These are phyloP conservation scores for Tympanopsis confertula DNA, from an alignment of 2,329 filamentous ascomycete species.

Conservation along the genomic window DNA sequence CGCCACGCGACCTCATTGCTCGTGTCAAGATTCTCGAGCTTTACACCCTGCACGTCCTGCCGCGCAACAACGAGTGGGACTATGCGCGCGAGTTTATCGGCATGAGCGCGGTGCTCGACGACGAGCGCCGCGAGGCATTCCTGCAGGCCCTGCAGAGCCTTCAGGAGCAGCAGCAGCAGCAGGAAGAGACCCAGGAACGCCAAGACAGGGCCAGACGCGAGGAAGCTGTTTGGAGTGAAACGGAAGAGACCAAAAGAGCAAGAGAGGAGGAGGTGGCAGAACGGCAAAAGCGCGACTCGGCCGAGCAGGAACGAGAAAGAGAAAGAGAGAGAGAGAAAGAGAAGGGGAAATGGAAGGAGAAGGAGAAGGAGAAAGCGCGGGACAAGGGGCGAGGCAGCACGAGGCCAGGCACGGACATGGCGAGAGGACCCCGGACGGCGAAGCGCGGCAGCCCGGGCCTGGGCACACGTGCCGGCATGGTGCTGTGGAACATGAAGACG, in stretches of 20 bases:
- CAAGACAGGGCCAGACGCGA: conserved; percentile 45
- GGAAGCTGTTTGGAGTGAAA: conserved; percentile 40
- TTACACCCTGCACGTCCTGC: conserved; percentile 89
- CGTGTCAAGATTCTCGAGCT: conserved; percentile 87
- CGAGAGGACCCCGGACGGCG: conserved; percentile 43
- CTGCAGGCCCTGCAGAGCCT: conserved; percentile 73
- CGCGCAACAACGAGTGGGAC: conserved; percentile 89
- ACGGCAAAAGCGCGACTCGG: too few species aligned
- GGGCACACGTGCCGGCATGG: conserved; percentile 18
- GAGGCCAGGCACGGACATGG: not conserved
- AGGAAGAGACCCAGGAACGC: conserved; percentile 50
- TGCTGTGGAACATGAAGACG: conserved; percentile 20
- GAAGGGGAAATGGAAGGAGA: conserved; percentile 38
- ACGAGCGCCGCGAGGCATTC: conserved; percentile 82
- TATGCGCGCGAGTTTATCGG: conserved; percentile 86
- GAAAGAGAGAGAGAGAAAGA: not conserved
- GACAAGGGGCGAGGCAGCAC: conserved; percentile 28
- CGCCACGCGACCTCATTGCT: conserved; percentile 71
- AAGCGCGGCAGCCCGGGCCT: conserved; percentile 21
- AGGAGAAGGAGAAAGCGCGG: conserved; percentile 34
- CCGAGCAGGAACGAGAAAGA: too few species aligned
- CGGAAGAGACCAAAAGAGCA: conserved; percentile 38
- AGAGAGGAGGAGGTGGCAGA: not conserved
- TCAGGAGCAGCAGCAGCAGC: conserved; percentile 69
- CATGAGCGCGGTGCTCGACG: conserved; percentile 76